Evolutionary conservation across 441 rosid genomes (phyloP), one percentile per base, ranked within the genome.

Genomic region (Viola pubescens): DNA sequence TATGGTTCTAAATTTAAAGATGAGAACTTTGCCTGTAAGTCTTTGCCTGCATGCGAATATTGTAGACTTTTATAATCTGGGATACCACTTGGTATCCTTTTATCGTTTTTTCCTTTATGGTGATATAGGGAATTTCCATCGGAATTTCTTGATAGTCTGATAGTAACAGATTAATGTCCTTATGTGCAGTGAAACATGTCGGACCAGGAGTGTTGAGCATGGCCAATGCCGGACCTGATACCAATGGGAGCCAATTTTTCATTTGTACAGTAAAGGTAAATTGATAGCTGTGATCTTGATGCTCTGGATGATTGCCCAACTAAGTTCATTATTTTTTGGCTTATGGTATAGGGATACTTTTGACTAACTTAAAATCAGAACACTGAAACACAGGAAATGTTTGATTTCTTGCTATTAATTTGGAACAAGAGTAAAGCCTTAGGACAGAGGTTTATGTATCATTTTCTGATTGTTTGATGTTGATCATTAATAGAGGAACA

Each of bases 141-240:
- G 34, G 34, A 26, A 26, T 26, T 26, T 26, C 34, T 26, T 26
- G 34, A 26, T 26, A 26, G 13, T 4, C 5, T 51, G 45, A 19
- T 41, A 43, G n/a, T 70, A 40, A 62, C 60, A 37, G 46, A 4
- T 65, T 40, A 16, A 14, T 51, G 7, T 56, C 26, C 1, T 72
- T 66, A 40, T 26, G 48, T 75, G 76, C 96, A 94, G 99, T 90
- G 73, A 54, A 84, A 48, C 97, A 94, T 72, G 76, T 63, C 9
- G 99, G 94, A 77, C 96, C 99, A 61, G 99, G 99, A 61, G 80
- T 94, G 46, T 54, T 90, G 62, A 90, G 99, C 73, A 94, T 94
- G 99, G 99, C 96, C 58, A 94, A 94, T 77, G 96, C 96, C 51
- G 97, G 98, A 34, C 95, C 98, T 10, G 79, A 94, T 68, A 94